Evolutionary conservation across 1,139 yeast species (phyloP).

Genomic region (Kazachstania sp.): DNA sequence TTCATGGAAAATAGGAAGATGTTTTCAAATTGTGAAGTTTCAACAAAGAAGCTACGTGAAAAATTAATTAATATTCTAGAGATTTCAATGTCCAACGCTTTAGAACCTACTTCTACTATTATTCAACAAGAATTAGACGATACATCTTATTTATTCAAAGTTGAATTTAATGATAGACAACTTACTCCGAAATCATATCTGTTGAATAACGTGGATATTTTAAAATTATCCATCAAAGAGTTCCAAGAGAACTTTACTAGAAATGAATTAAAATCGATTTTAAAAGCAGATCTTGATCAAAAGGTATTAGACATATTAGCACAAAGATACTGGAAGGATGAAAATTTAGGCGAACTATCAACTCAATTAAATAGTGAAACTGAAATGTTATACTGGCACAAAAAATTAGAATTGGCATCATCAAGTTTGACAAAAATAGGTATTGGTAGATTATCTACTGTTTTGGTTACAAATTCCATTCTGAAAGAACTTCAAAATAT

Average conservation of each 20-base stretch:
- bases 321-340: slow-evolving; percentile 81
- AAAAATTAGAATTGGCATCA: slow-evolving; percentile 75
- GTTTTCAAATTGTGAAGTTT: slow-evolving; percentile 59
- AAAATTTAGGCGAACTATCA: slow-evolving; percentile 24
- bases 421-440: slow-evolving; percentile 85
- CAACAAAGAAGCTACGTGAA: slow-evolving; percentile 67
- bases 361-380: slow-evolving; percentile 35
- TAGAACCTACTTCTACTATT: slow-evolving; percentile 78
- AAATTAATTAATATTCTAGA: slow-evolving; percentile 83
- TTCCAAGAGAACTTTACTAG: slow-evolving; percentile 77
- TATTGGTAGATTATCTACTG: slow-evolving; percentile 82
- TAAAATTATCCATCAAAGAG: slow-evolving; percentile 82
- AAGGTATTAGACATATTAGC: slow-evolving; percentile 79
- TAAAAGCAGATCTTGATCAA: slow-evolving; percentile 84
- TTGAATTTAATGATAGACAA: slow-evolving; percentile 89
- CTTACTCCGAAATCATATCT: slow-evolving; percentile 89
- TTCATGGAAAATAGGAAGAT: slow-evolving; percentile 53
- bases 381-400: slow-evolving; percentile 79
- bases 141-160: slow-evolving; percentile 85
- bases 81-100: slow-evolving; percentile 79
- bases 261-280: slow-evolving; percentile 65
- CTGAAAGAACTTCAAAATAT: slow-evolving; percentile 69
- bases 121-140: slow-evolving; percentile 92
- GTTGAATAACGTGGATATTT: slow-evolving; percentile 81
- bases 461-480: slow-evolving; percentile 71